Evolutionary conservation across 176 grass and related monocot species (phyloP), one percentile per base, ranked within the genome.

Genomic region (Rhynchospora breviuscula): DNA sequence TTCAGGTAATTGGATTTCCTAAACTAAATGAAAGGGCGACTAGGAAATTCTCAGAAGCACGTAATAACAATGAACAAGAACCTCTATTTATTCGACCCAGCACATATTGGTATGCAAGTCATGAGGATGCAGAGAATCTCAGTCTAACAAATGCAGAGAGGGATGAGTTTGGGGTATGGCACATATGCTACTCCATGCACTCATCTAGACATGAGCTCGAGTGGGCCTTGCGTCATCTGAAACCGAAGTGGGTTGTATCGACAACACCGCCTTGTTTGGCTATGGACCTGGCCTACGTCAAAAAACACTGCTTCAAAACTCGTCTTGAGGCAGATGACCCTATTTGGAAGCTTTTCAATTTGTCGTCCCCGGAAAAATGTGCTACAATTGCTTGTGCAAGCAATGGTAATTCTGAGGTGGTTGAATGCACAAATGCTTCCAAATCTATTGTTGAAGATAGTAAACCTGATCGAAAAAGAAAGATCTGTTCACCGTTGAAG

Each of bases 221-320:
- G 13, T 86, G 78, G 43, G 89, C 91, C 4, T 10, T 97, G 63
- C 82, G 48, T 15, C 62, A 88, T 29, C 67, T 94, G 48, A 69
- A 63, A 59, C 94, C 94, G 61, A 90, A 88, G 63, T 93, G 91
- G 94, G 94, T 91, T 4, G 82, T 93, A 56, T 97, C 91, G 1
- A 97, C 91, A 4, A 97, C 89, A 1, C 94, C 91, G 14, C 91
- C 86, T 3, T 85, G 64, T 53, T 79, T 86, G 67, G 94, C 88
- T 1, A 66, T 93, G 78, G 91, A 93, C 29, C 87, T 97, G 10
- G 21, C 84, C 72, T 97, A 91, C 57, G 91, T 97, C 64, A 93
- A 85, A 82, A 89, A 93, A 69, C 71, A 97, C 73, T 97, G 94
- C 67, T 90, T 79, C 56, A 51, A 86, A 43, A 90, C 91, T 51